Percentiles rank a stretch among this genome's conserved stretches.
These are phyloP conservation scores for Beauveria sp. DNA, from an alignment of 2,329 filamentous ascomycete genomes.

Conservation along the genomic window DNA sequence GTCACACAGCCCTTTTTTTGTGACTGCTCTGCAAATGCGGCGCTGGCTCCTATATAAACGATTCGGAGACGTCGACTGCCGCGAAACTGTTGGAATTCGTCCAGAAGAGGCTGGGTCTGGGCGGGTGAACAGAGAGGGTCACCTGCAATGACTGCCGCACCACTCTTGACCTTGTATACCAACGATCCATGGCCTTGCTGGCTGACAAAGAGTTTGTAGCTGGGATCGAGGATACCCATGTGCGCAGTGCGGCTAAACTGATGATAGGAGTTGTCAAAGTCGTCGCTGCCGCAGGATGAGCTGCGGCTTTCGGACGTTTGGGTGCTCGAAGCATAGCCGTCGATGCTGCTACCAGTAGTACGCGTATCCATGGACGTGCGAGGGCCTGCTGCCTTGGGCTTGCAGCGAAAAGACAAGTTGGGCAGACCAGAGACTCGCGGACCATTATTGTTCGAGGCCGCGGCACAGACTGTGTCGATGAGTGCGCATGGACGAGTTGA, in stretches of 20 bases:
- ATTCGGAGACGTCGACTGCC: conserved; percentile 9
- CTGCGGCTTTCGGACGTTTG: neutral
- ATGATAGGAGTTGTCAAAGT: conserved; percentile 11
- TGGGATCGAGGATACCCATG: conserved; percentile 18
- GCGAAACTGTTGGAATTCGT: conserved; percentile 14
- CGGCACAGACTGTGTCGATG: conserved; percentile 3
- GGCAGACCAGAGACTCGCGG: conserved; percentile 1
- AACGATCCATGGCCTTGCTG: conserved; percentile 14
- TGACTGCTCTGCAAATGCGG: conserved; percentile 13
- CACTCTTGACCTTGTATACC: conserved; percentile 15
- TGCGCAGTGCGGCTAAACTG: conserved; percentile 16
- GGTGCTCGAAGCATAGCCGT: neutral
- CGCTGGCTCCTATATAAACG: conserved; percentile 17
- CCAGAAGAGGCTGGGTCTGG: conserved; percentile 11
- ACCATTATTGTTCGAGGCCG: neutral
- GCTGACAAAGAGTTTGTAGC: conserved; percentile 16
- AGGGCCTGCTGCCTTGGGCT: neutral
- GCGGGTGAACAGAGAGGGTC: conserved; percentile 15
- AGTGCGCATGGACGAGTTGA: conserved; percentile 6
- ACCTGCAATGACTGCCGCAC: conserved; percentile 15
- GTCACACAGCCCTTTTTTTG: conserved; percentile 12
- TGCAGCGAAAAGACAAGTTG: conserved; percentile 7
- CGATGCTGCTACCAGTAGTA: neutral
- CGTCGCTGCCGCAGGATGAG: conserved; percentile 1
- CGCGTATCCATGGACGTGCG: neutral